A percentile compares a stretch with the other conserved stretches of the same genome.
phyloP scores from a whole-genome alignment of 768 basidiomycete species.

The Mycena pura region DNA sequence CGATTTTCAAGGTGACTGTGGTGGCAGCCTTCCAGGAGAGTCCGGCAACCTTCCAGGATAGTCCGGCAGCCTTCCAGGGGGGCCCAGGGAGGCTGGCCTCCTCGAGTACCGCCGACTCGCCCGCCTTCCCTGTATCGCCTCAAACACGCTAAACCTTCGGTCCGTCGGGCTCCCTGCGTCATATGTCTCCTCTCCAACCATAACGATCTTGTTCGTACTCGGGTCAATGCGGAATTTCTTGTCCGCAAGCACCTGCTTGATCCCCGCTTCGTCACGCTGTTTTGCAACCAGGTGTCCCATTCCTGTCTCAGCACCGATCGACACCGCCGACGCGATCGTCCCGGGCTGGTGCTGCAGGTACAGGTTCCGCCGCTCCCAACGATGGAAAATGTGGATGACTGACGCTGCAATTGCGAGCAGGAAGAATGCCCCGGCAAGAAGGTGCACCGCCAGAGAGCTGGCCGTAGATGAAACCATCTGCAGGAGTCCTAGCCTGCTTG shows the following conservation, averaged over 20 bases:
- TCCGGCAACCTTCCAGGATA: too few species aligned
- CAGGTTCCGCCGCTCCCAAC: constrained; percentile 49
- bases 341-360: constrained; percentile 55
- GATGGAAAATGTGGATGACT: constrained; percentile 56
- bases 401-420: constrained; percentile 51
- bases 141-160: constrained; percentile 42
- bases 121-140: constrained; percentile 34
- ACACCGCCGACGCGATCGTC: constrained; percentile 63
- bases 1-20: too few species aligned
- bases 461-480: too few species aligned
- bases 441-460: constrained; percentile 51
- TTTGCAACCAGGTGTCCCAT: constrained; percentile 53
- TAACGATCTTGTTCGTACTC: constrained; percentile 55
- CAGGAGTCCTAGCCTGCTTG: not conserved
- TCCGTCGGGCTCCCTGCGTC: constrained; percentile 43
- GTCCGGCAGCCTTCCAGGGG: constrained; percentile 19
- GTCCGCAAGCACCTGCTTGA: constrained; percentile 47
- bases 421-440: constrained; percentile 50
- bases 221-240: constrained; percentile 60
- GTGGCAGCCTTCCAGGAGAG: too few species aligned
- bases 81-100: constrained; percentile 14
- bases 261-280: constrained; percentile 46
- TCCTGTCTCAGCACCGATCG: constrained; percentile 58
- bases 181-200: constrained; percentile 60
- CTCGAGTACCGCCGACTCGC: constrained; percentile 20